A percentile compares a stretch with the other conserved stretches of the same genome.
Conservation (phyloP, 805 yeast species). For the Pichia paraexigua region DNA sequence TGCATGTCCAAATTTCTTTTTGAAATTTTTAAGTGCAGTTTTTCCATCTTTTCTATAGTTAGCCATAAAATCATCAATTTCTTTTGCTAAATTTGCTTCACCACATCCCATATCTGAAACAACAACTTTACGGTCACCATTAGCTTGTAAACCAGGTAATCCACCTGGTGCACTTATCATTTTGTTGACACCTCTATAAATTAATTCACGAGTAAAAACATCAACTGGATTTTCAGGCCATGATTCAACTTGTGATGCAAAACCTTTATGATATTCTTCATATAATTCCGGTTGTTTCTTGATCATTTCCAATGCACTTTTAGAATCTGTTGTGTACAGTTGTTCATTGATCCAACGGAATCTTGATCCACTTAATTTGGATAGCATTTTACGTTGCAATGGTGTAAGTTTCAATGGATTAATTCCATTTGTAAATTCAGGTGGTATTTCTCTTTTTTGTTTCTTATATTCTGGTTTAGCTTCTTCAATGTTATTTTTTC, state of each 20-base stretch:
- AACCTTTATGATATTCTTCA: constrained; percentile 93
- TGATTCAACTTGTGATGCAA: constrained; percentile 85
- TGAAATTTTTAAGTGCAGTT: constrained; percentile 24
- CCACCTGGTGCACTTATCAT: constrained; percentile 91
- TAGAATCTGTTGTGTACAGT: constrained; percentile 79
- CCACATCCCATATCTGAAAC: constrained; percentile 99
- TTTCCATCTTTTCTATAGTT: constrained; percentile 23
- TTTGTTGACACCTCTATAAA: constrained; percentile 49
- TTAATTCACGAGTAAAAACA: constrained; percentile 68
- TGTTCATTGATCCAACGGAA: constrained; percentile 98
- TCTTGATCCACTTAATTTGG: constrained; percentile 87
- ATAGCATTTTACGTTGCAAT: constrained; percentile 91
- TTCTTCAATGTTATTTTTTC: constrained; percentile 1
- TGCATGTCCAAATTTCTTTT: constrained; percentile 20
- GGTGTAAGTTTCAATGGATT: constrained; percentile 54
- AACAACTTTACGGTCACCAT: constrained; percentile 46
- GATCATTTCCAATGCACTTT: constrained; percentile 64
- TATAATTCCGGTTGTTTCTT: constrained; percentile 79
- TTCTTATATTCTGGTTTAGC: constrained; percentile 2
- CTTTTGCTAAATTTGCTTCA: constrained; percentile 79
- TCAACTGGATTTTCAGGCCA: constrained; percentile 99
- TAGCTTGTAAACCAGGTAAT: constrained; percentile 60
- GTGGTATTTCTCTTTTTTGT: constrained; percentile 9
- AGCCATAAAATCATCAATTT: constrained; percentile 44
- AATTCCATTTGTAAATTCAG: constrained; percentile 18